Base-by-base conservation (phyloP, 768 basidiomycete species). In the Kwoniella pini region DNA sequence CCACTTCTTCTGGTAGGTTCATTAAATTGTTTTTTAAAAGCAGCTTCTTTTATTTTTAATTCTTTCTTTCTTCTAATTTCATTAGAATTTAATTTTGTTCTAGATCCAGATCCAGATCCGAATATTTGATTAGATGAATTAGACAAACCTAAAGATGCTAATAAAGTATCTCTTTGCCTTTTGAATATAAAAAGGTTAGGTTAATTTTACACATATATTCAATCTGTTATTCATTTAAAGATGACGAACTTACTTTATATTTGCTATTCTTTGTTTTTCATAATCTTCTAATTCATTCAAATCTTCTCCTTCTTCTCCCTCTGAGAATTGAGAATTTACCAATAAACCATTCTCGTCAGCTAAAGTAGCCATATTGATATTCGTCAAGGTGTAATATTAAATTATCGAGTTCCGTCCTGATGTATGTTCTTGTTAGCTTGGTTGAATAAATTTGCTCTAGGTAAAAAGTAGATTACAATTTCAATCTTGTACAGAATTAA, bases 211-310 rank as follows among this genome's bases (percentile, higher is more conserved):
- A n/a, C n/a, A n/a, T n/a, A 33, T 21, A 52, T 19, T 7, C 7
- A 30, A 21, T 10, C n/a, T 24, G 26, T 4, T 0, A 10, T 24
- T n/a, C n/a, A n/a, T n/a, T n/a, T n/a, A n/a, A n/a, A n/a, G n/a
- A n/a, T n/a, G n/a, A n/a, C n/a, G n/a, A 11, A 33, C 68, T 45
- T 36, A 74, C 75, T 62, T 55, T 30, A 77, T 77, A 45, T 72
- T 75, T 28, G 60, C 64, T 26, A 63, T 52, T 38, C 76, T 45
- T 44, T 74, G 62, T 54, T 62, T 40, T 43, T 77, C 74, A 49
- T 75, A 74, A 4, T 54, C 44, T 13, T 63, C 64, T 19, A 59
- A 27, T 24, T 65, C 72, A 15, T 65, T 54, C 54, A 58, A 50
- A 13, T 40, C 54, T 26, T 54, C 65, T 19, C 51, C 52, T 9